These are phyloP conservation scores for Pythium chondricola DNA, from an alignment of 352 stramenopile genomes.

Conservation along the genomic window DNA sequence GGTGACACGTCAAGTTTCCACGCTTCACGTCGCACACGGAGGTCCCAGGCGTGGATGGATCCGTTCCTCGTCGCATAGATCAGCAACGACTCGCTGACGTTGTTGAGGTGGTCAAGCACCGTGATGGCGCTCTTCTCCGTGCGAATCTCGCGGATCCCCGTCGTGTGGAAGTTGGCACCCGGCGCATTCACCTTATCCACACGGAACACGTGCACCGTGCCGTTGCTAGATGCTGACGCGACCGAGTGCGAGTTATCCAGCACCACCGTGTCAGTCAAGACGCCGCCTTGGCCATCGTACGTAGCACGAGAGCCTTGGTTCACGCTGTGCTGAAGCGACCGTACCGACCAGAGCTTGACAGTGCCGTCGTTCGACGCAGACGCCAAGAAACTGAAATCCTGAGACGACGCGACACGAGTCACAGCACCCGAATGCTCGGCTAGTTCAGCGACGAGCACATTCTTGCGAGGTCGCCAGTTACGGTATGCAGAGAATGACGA, in stretches of 20 bases:
- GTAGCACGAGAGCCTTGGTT: constrained; percentile 90
- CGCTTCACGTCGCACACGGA: constrained; percentile 87
- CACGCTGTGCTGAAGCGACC: constrained; percentile 90
- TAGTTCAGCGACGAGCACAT: constrained; percentile 78
- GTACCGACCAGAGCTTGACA: constrained; percentile 93
- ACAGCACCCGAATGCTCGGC: constrained; percentile 92
- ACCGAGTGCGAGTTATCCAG: constrained; percentile 96
- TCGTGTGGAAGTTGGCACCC: constrained; percentile 64
- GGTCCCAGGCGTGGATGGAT: constrained; percentile 88
- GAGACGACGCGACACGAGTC: constrained; percentile 88
- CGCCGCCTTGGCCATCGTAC: constrained; percentile 90
- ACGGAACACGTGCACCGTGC: constrained; percentile 93
- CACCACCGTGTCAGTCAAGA: constrained; percentile 92
- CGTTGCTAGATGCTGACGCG: constrained; percentile 85
- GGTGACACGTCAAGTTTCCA: constrained; percentile 90
- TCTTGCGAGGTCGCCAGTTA: constrained; percentile 82
- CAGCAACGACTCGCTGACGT: constrained; percentile 90
- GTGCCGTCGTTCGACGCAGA: constrained; percentile 95
- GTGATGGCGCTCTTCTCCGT: constrained; percentile 90
- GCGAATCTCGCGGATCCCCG: constrained; percentile 64
- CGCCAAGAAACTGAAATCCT: constrained; percentile 95
- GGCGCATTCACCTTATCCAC: constrained; percentile 87
- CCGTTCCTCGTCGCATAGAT: constrained; percentile 92
- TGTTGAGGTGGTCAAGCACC: constrained; percentile 95
- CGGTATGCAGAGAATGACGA: constrained; percentile 52